phyloP scores from a whole-genome alignment of 2,329 filamentous ascomycete species.

The Pezicula carpinea region DNA sequence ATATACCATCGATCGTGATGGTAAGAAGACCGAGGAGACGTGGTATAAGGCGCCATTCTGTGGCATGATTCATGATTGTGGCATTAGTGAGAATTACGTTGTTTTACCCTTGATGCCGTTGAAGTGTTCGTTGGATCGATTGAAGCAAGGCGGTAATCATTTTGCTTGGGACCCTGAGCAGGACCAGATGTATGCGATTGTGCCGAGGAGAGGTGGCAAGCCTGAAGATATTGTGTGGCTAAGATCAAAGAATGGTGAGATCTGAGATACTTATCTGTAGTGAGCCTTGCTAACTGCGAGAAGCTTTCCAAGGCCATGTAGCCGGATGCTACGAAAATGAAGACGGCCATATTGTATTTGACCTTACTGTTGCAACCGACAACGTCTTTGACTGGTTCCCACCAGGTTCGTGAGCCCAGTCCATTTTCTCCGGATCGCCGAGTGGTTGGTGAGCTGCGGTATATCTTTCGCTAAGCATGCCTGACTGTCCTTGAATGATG shows the following conservation, averaged over 20 bases:
- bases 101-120: conserved; percentile 44
- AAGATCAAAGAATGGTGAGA: conserved; percentile 44
- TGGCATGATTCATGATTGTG: conserved; percentile 49
- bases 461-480: too few relatives aligned
- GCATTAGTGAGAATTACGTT: conserved; percentile 42
- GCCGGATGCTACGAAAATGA: conserved; percentile 44
- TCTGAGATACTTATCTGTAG: conserved; percentile 3
- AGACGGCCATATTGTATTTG: conserved; percentile 34
- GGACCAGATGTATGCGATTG: conserved; percentile 50
- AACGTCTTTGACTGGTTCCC: conserved; percentile 22
- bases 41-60: conserved; percentile 47
- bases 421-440: too few relatives aligned
- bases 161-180: conserved; percentile 49
- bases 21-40: conserved; percentile 40
- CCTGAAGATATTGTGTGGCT: conserved; percentile 50
- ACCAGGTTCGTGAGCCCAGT: too few relatives aligned
- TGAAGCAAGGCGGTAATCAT: conserved; percentile 43
- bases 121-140: conserved; percentile 38
- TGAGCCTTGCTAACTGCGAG: not conserved
- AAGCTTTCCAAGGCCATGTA: conserved; percentile 33
- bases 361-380: conserved; percentile 15
- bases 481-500: too few relatives aligned
- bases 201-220: conserved; percentile 44
- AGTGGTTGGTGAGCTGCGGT: too few relatives aligned
- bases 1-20: conserved; percentile 41